Evolutionary conservation across 345 rosid species (phyloP).

Genomic region (Mercurialis annua): DNA sequence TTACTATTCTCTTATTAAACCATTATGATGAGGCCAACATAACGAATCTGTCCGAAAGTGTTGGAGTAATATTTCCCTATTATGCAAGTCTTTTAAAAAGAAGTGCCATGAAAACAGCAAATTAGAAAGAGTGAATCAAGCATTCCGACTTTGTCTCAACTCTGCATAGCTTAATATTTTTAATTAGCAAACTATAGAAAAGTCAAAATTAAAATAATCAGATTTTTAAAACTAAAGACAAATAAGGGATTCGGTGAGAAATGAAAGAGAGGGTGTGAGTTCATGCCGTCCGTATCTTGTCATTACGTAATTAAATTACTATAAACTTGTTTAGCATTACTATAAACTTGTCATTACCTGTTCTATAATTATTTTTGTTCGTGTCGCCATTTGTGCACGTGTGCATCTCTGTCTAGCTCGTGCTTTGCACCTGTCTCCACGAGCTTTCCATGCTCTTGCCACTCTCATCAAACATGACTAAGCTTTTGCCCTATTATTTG

Average conservation of each 20-base stretch:
- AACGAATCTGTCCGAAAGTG: no score
- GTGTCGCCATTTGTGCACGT: not conserved
- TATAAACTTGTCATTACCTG: no score
- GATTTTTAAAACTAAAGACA: not conserved
- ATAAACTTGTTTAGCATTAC: no score
- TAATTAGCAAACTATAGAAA: not conserved
- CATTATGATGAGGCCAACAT: no score
- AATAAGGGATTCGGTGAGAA: not conserved
- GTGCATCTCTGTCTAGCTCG: not conserved
- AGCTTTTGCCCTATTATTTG: no score
- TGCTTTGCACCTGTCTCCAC: not conserved
- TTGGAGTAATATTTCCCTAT: no score
- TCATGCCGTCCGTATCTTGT: not conserved
- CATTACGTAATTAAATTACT: not conserved
- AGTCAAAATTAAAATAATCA: no score
- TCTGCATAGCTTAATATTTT: not conserved
- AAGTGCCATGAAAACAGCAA: not conserved
- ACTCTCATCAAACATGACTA: no score
- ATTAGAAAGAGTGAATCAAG: conserved; percentile 3
- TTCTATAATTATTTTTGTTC: not conserved
- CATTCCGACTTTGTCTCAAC: not conserved
- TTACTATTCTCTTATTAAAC: no score
- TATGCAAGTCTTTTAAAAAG: no score
- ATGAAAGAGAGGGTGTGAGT: not conserved
- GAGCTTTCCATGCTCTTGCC: not conserved